Base-by-base conservation (phyloP, 352 stramenopile genomes). In the Pythium utonaiense region DNA sequence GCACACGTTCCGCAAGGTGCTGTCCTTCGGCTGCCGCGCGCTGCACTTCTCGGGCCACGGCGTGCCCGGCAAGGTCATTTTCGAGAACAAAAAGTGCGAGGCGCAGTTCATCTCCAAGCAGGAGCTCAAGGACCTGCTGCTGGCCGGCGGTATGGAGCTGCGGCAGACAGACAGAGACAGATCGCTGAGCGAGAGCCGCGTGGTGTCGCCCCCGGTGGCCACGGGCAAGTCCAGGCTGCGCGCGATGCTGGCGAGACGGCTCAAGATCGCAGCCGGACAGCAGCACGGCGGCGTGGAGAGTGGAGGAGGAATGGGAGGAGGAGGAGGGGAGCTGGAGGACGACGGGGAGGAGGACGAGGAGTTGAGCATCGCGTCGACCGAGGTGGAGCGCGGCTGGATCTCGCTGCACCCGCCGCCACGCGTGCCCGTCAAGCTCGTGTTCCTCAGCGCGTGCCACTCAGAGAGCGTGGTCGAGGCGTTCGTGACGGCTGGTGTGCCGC, bases 361-460 rank as follows among this genome's bases (percentile, higher is more conserved):
- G 19, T 33, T 60, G 2, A 51, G 65, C 25, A 69, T 68, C 16
- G 33, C 51, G 8, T 74, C 72, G 47, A 74, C 73, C 48, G 65
- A 83, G n/a, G 64, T 86, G 21, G 80, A 89, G 62, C 62, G 52
- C 27, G 77, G 64, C 0, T 80, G 70, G 72, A 71, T 80, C 41
- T 60, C 70, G 1, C 41, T 75, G 1, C 73, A 83, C 28, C 71
- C 69, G 14, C 69, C 66, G 24, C 74, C 77, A 1, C 73, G 64
- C 28, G 71, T 77, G 13, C 77, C 80, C 0, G 77, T 92, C 58
- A 69, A 90, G 54, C 73, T 97, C 45, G 89, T 96, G 30, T 94
- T 97, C 49, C 80, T 97, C 40, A 96, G 82, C 66, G 87, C 91
- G 19, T 97, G 91, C 56, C 83, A 95, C 67, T 96, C 87, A 21